These are phyloP conservation scores for Phylloboletellus chloephorus DNA, from an alignment of 1,284 basidiomycete genomes.

Conservation along the genomic window DNA sequence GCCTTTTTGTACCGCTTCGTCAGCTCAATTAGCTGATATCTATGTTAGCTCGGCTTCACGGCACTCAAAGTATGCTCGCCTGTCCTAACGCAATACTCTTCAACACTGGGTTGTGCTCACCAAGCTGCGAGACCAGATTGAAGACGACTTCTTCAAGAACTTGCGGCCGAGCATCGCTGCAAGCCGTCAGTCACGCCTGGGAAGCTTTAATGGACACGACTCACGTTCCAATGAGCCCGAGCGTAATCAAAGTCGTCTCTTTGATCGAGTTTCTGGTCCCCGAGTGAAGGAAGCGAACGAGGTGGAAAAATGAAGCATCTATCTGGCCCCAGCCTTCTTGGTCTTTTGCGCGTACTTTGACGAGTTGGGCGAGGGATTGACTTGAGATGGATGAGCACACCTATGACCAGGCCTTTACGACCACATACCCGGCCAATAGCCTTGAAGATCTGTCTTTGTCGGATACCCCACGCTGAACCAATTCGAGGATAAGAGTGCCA, in stretches of 20 bases:
- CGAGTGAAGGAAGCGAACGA: constrained; percentile 45
- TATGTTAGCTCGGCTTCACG: constrained; percentile 10
- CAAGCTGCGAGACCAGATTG: constrained; percentile 66
- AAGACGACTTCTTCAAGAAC: constrained; percentile 58
- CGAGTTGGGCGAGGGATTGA: constrained; percentile 44
- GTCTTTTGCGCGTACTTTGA: constrained; percentile 36
- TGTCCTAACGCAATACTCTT: constrained; percentile 68
- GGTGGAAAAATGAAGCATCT: constrained; percentile 42
- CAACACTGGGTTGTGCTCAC: constrained; percentile 59
- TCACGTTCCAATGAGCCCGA: constrained; percentile 61
- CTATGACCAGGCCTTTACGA: background rate
- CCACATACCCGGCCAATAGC: constrained; percentile 60
- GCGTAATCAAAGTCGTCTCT: constrained; percentile 57
- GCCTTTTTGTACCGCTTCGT: constrained; percentile 58
- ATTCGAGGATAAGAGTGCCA: constrained; percentile 25
- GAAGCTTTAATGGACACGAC: constrained; percentile 21
- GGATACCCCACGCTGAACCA: constrained; percentile 45
- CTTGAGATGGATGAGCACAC: constrained; percentile 31
- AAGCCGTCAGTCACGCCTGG: constrained; percentile 4
- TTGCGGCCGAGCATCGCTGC: constrained; percentile 47
- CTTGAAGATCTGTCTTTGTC: constrained; percentile 56
- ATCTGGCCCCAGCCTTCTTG: constrained; percentile 31
- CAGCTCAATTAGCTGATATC: constrained; percentile 52
- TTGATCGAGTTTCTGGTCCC: constrained; percentile 40
- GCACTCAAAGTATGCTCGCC: constrained; percentile 22